Conservation (phyloP, 2,329 filamentous ascomycete species). For the Byssochlamys sp. region DNA sequence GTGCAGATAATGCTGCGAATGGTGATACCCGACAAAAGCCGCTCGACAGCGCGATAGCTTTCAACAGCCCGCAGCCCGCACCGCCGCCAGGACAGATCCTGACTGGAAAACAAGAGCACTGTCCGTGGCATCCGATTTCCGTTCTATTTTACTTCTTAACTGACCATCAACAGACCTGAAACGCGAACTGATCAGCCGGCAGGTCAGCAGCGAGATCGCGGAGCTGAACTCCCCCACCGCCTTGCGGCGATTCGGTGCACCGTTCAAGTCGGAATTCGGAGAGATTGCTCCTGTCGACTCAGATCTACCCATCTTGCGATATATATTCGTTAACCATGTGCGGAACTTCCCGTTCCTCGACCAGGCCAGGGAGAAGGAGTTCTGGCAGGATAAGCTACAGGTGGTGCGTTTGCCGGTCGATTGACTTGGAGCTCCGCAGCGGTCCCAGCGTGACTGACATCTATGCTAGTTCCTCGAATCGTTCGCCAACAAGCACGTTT, state of each 20-base stretch:
- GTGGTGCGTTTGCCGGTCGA: slow-evolving; percentile 51
- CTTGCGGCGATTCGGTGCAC: slow-evolving; percentile 85
- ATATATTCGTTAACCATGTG: slow-evolving; percentile 96
- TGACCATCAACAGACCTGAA: slow-evolving; percentile 63
- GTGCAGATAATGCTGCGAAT: neutral
- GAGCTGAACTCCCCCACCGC: slow-evolving; percentile 93
- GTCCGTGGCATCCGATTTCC: slow-evolving; percentile 41
- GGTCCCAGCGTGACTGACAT: slow-evolving; percentile 2
- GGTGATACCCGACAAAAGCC: neutral
- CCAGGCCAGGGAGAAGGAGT: slow-evolving; percentile 94
- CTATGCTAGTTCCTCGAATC: slow-evolving; percentile 77
- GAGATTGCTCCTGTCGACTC: slow-evolving; percentile 90
- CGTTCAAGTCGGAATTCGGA: slow-evolving; percentile 83
- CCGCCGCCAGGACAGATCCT: slow-evolving; percentile 54
- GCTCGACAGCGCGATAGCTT: neutral
- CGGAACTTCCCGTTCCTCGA: slow-evolving; percentile 96
- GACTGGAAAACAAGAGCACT: slow-evolving; percentile 97
- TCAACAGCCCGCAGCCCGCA: slow-evolving; percentile 9
- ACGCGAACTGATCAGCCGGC: slow-evolving; percentile 80
- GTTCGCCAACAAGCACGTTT: slow-evolving; percentile 94
- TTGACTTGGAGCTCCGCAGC: neutral
- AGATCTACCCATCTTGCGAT: slow-evolving; percentile 82
- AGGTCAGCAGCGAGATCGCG: slow-evolving; percentile 80
- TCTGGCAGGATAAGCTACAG: slow-evolving; percentile 98
- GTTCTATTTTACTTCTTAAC: neutral